Percentiles rank a stretch among this genome's conserved stretches.
phyloP scores from a whole-genome alignment of 495 filamentous ascomycete genomes.

The Penicillium canariense region DNA sequence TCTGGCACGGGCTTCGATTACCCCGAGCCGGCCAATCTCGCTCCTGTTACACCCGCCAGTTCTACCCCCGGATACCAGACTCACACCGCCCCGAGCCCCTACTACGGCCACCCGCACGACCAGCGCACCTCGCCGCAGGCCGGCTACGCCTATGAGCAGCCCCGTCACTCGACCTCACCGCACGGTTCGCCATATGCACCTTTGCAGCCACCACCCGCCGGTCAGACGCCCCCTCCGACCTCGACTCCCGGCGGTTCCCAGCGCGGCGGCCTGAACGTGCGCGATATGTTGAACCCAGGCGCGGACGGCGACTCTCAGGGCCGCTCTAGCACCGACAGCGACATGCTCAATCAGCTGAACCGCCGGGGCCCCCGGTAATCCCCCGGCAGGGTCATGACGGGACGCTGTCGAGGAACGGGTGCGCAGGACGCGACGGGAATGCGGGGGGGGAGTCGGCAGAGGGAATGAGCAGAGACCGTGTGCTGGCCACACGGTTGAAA shows the following conservation, averaged over 20 bases:
- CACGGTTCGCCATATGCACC: slow-evolving; percentile 51
- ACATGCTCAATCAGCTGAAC: slow-evolving; percentile 57
- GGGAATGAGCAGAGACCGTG: slow-evolving; percentile 23
- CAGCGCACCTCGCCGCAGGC: slow-evolving; percentile 52
- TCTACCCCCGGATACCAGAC: slow-evolving; percentile 50
- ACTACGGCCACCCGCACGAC: slow-evolving; percentile 47
- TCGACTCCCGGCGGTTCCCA: slow-evolving; percentile 38
- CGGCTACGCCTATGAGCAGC: slow-evolving; percentile 47
- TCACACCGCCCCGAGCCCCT: slow-evolving; percentile 43
- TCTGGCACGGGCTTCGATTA: slow-evolving; percentile 51
- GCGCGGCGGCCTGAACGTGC: slow-evolving; percentile 51
- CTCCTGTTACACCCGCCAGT: slow-evolving; percentile 50
- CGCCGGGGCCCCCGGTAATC: slow-evolving; percentile 33
- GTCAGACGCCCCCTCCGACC: slow-evolving; percentile 20
- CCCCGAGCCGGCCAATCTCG: slow-evolving; percentile 54
- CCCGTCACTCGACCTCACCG: slow-evolving; percentile 49
- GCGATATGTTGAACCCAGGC: slow-evolving; percentile 50
- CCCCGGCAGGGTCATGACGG: neutral
- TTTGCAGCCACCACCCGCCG: slow-evolving; percentile 27
- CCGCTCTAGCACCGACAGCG: slow-evolving; percentile 53
- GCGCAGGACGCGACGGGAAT: slow-evolving; percentile 8
- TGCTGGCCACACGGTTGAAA: slow-evolving; percentile 31
- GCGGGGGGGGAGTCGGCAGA: slow-evolving; percentile 8
- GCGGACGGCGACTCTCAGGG: slow-evolving; percentile 33
- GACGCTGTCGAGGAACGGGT: neutral